Base-by-base conservation (phyloP, 805 yeast species). In the Cyberlindnera bimundalis region DNA sequence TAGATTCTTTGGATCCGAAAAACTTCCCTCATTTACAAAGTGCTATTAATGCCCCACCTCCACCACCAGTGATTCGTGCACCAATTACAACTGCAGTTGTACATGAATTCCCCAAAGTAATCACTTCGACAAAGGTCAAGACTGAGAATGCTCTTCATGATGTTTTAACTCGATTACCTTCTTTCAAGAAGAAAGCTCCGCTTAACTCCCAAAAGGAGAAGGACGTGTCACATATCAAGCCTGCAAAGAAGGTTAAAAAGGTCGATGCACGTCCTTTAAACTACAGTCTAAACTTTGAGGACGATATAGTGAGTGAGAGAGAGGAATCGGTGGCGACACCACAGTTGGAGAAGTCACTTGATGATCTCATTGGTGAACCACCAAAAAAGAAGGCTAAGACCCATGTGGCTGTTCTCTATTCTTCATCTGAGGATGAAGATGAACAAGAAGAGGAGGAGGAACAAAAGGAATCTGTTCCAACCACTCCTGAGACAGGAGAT, bases 1-100 rank as follows among this genome's bases (percentile, higher is more conserved):
- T 84, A 39, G 80, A 80, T 23, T 61, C 73, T 15, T 66, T 88
- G 48, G 73, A 76, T 42, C 80, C 79, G 29, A 75, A 73, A 4
- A 72, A 71, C 28, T 82, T 74, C 53, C 83, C 86, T 1, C 73
- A 70, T 3, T 56, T 65, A 18, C 43, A 66, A 37, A 59, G 63
- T n/a, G 58, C 70, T 48, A 58, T 64, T 24, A 14, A 39, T 21
- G 50, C 61, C 37, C 45, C 19, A 27, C 39, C 27, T 18, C 50
- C 16, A 31, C 54, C 27, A 6, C 13, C n/a, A n/a, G n/a, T 16
- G 15, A 25, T 20, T 7, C 24, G 21, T 14, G 29, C 34, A 8
- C 11, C 16, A 10, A 33, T 20, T 14, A 33, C 40, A 23, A 37
- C 35, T 10, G 30, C 19, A 8, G n/a, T 37, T n/a, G 31, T 24